Evolutionary conservation across 129 eudicot genomes (phyloP).

Genomic region (Apium graveolens): DNA sequence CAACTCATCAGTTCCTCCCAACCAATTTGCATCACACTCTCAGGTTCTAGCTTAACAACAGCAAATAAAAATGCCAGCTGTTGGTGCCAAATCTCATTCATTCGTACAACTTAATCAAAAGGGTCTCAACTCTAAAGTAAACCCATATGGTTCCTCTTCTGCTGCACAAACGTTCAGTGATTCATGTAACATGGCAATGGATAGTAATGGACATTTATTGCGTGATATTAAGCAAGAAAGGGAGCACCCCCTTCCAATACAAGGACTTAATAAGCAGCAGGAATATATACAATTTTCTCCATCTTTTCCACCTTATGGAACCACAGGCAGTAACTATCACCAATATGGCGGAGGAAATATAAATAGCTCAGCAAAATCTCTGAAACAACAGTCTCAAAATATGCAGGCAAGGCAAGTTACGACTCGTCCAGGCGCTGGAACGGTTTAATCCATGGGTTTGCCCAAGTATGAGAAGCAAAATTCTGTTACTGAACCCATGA

Average conservation of each 20-base stretch:
- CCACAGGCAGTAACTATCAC: no score
- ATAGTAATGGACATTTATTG: slow-evolving; percentile 23
- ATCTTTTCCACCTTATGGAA: no score
- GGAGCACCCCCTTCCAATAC: no score
- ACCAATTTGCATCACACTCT: slow-evolving; percentile 25
- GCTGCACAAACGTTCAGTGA: slow-evolving; percentile 30
- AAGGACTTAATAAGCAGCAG: no score
- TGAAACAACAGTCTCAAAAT: no score
- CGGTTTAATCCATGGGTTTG: slow-evolving; percentile 29
- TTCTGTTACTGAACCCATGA: no score
- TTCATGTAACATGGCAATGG: slow-evolving; percentile 29
- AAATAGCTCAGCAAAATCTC: slow-evolving; percentile 36
- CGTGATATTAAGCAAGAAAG: no score
- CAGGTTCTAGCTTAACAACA: slow-evolving; percentile 35
- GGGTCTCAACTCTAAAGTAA: slow-evolving; percentile 16
- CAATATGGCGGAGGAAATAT: slow-evolving; percentile 42
- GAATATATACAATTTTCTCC: no score
- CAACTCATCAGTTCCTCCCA: slow-evolving; percentile 26
- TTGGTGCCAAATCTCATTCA: no score
- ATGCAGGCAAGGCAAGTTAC: slow-evolving; percentile 38
- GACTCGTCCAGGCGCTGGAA: slow-evolving; percentile 33
- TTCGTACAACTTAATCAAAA: slow-evolving; percentile 19
- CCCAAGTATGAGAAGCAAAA: slow-evolving; percentile 33
- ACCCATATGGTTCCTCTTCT: slow-evolving; percentile 20
- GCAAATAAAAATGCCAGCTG: slow-evolving; percentile 28